Evolutionary conservation across 208 protist genomes (phyloP).

Genomic region (Lotmaria passim): DNA sequence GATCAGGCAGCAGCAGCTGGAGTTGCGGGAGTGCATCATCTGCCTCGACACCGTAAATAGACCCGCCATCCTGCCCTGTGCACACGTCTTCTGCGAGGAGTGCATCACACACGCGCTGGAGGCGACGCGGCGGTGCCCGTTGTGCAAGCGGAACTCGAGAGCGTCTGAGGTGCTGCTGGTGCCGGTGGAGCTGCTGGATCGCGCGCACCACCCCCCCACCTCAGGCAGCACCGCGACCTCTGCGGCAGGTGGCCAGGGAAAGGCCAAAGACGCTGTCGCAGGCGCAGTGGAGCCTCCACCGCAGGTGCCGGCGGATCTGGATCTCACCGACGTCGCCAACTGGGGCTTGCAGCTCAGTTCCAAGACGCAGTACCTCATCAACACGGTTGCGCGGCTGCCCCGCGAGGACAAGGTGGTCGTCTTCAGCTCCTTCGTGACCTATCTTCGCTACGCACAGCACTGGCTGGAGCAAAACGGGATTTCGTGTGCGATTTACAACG

Average conservation of each 20-base stretch:
- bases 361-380: conserved; percentile 72
- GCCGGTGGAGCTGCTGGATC: conserved; percentile 43
- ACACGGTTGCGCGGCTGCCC: conserved; percentile 41
- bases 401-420: conserved; percentile 89
- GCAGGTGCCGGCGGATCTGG: conserved; percentile 18
- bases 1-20: conserved; percentile 50
- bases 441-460: conserved; percentile 90
- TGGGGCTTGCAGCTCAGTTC: conserved; percentile 54
- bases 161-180: conserved; percentile 43
- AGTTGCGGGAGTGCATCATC: conserved; percentile 70
- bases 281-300: background rate
- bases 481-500: conserved; percentile 56
- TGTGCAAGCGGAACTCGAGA: conserved; percentile 52
- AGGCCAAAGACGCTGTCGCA: background rate
- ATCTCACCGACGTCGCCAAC: conserved; percentile 38
- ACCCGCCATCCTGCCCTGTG: conserved; percentile 79
- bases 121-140: conserved; percentile 43
- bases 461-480: conserved; percentile 49
- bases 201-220: background rate
- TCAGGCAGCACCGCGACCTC: background rate
- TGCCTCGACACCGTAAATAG: conserved; percentile 63
- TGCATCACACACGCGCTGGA: conserved; percentile 68
- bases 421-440: conserved; percentile 94
- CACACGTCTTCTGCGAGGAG: conserved; percentile 75
- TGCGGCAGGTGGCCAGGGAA: background rate